phyloP scores from a whole-genome alignment of 164 flowering plant genomes.

The grape (Vitis vinifera) region DNA sequence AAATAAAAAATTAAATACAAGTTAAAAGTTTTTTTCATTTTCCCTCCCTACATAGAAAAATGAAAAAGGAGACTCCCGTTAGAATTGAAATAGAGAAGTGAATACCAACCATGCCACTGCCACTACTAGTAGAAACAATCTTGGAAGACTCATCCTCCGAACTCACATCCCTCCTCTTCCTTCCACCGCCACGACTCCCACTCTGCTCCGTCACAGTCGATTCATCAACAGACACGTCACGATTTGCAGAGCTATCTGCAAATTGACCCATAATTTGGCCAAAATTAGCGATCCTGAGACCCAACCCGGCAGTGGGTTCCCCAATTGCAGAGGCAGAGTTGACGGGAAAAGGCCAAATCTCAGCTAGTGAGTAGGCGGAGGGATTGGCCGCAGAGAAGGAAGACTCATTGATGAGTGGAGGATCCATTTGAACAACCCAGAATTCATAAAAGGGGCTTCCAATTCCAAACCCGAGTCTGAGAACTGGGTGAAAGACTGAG shows the following conservation, averaged over 20 bases:
- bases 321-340: conserved; percentile 9
- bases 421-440: conserved; percentile 54
- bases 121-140: conserved; percentile 50
- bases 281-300: conserved; percentile 34
- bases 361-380: conserved; percentile 54
- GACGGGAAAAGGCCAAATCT: conserved; percentile 62
- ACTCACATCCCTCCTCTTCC: conserved; percentile 39
- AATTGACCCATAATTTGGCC: conserved; percentile 30
- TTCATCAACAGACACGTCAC: conserved; percentile 55
- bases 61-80: neutral
- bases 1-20: neutral
- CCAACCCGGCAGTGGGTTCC: conserved; percentile 28
- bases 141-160: conserved; percentile 61
- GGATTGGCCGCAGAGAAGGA: conserved; percentile 62
- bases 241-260: conserved; percentile 27
- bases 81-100: neutral
- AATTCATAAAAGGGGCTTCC: neutral
- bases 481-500: no score
- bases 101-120: conserved; percentile 37
- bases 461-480: no score
- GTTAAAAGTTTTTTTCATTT: neutral
- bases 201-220: conserved; percentile 68
- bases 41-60: conserved; percentile 1
- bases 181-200: conserved; percentile 37
- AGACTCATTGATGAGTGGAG: conserved; percentile 57